Evolutionary conservation across 495 filamentous ascomycete species (phyloP).

Genomic region (Aspergillus sclerotiicarbonarius): DNA sequence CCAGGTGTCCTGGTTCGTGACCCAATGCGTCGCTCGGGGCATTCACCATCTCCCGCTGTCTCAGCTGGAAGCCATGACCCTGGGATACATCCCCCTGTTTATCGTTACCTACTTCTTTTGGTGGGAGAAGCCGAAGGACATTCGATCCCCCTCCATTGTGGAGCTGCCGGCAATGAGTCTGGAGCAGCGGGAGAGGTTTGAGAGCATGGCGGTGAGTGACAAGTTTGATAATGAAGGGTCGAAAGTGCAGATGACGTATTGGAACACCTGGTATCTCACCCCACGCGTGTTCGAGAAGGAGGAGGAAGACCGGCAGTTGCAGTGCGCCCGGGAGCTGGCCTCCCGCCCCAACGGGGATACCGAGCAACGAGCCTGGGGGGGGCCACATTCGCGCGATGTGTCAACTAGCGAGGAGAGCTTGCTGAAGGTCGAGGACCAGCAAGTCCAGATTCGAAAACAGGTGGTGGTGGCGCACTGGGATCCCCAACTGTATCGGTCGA

Average conservation of each 20-base stretch:
- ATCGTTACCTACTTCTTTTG: conserved; percentile 37
- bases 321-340: not conserved
- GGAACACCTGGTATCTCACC: conserved; percentile 8
- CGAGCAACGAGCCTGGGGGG: not conserved
- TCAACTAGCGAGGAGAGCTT: not conserved
- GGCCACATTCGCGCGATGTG: no score
- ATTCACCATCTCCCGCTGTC: conserved; percentile 29
- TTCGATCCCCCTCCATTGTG: conserved; percentile 32
- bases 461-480: conserved; percentile 8
- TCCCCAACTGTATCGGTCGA: conserved; percentile 3
- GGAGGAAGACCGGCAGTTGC: not conserved
- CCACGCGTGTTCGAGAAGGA: conserved; percentile 12
- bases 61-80: conserved; percentile 36
- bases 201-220: conserved; percentile 11
- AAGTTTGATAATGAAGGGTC: conserved; percentile 31
- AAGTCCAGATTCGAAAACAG: not conserved
- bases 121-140: conserved; percentile 38
- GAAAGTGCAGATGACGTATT: conserved; percentile 10
- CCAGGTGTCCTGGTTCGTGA: conserved; percentile 33
- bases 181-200: conserved; percentile 24
- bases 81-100: conserved; percentile 34
- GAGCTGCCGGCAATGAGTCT: conserved; percentile 29
- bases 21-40: conserved; percentile 29
- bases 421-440: not conserved
- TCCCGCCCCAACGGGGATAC: not conserved